These are phyloP conservation scores for Gossypium laxum DNA, from an alignment of 441 rosid species.

Conservation along the genomic window DNA sequence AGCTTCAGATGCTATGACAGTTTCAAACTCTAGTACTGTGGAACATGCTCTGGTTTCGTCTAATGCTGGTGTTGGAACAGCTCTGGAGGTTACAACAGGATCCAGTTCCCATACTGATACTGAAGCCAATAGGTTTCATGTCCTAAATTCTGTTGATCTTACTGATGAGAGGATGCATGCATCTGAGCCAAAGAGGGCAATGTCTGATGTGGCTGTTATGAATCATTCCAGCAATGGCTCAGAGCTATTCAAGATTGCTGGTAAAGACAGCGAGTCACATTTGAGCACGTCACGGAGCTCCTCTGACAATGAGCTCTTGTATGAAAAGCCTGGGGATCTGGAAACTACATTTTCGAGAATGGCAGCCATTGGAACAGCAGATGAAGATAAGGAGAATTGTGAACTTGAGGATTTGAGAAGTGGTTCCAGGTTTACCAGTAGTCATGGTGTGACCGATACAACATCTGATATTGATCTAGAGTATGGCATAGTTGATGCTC, in stretches of 20 bases:
- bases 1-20: conserved; percentile 30
- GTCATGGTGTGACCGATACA: conserved; percentile 35
- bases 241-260: conserved; percentile 20
- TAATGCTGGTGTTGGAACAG: conserved; percentile 27
- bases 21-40: conserved; percentile 30
- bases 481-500: conserved; percentile 74
- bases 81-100: conserved; percentile 25
- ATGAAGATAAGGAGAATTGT: conserved; percentile 32
- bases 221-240: conserved; percentile 22
- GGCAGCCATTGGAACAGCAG: conserved; percentile 28
- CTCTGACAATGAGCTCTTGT: conserved; percentile 28
- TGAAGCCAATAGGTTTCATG: conserved; percentile 28
- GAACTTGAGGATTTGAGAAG: conserved; percentile 33
- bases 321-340: conserved; percentile 25
- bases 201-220: conserved; percentile 22
- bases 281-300: conserved; percentile 31
- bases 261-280: conserved; percentile 29
- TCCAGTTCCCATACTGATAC: conserved; percentile 29
- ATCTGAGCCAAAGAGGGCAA: conserved; percentile 28
- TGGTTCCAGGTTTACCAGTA: conserved; percentile 26
- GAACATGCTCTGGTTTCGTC: conserved; percentile 37
- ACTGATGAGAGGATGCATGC: conserved; percentile 24
- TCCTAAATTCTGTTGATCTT: conserved; percentile 14
- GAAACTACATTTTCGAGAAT: conserved; percentile 27
- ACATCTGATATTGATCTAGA: conserved; percentile 50